Percentiles rank a stretch among this genome's conserved stretches.
Conservation (phyloP, 306 rosid species). For the Gleditsia sinensis region DNA sequence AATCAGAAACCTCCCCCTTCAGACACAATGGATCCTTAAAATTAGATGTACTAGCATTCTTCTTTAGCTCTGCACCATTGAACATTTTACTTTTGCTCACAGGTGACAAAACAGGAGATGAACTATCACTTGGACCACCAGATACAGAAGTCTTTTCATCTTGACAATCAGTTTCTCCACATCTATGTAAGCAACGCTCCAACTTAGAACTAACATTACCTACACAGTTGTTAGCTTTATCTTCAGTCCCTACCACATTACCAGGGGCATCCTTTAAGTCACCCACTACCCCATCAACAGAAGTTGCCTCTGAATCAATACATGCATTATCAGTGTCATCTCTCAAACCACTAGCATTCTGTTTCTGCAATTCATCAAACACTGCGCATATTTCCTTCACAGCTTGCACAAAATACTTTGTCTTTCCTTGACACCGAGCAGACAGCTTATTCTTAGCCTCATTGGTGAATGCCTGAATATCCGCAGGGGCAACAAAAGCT, state of each 20-base stretch:
- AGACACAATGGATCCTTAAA: constrained; percentile 7
- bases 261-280: constrained; percentile 56
- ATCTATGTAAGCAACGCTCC: constrained; percentile 60
- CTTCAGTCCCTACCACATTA: constrained; percentile 42
- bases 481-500: constrained; percentile 95
- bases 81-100: constrained; percentile 47
- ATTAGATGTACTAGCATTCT: constrained; percentile 43
- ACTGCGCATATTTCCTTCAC: constrained; percentile 87
- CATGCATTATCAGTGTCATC: constrained; percentile 65
- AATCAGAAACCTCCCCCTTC: constrained; percentile 34
- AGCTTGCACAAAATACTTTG: constrained; percentile 82
- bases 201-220: constrained; percentile 54
- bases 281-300: constrained; percentile 55
- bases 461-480: constrained; percentile 79
- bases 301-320: constrained; percentile 62
- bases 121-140: constrained; percentile 45
- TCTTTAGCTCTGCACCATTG: constrained; percentile 41
- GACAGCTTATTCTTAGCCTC: constrained; percentile 72
- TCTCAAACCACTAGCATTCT: constrained; percentile 56
- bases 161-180: constrained; percentile 50
- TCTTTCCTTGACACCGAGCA: constrained; percentile 72
- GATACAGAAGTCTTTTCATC: constrained; percentile 51
- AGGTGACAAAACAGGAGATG: constrained; percentile 52
- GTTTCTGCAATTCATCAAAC: constrained; percentile 76
- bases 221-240: constrained; percentile 35